These are phyloP conservation scores for Saxophila tyrrhenica DNA, from an alignment of 495 filamentous ascomycete species.

Conservation along the genomic window DNA sequence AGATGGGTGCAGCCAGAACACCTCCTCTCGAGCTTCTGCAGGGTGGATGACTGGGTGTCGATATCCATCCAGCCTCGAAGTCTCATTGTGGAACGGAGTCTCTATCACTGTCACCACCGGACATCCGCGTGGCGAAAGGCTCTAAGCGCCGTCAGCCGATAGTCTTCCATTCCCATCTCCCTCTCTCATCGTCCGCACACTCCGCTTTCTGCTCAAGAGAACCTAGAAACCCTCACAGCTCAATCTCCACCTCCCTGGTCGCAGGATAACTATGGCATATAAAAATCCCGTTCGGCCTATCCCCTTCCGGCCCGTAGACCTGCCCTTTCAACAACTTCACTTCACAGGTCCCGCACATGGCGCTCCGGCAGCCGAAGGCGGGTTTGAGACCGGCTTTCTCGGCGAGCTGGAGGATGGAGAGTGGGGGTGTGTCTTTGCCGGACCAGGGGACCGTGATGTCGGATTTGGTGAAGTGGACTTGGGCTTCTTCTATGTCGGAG, in stretches of 20 bases:
- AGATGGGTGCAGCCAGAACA: too few species aligned
- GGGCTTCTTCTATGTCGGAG: constrained; percentile 11
- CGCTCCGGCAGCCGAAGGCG: constrained; percentile 9
- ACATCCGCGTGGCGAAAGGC: too few species aligned
- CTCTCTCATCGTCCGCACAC: too few species aligned
- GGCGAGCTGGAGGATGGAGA: constrained; percentile 11
- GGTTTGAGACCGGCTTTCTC: constrained; percentile 11
- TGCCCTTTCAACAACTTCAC: constrained; percentile 9
- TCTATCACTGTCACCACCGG: too few species aligned
- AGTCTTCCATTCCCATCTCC: too few species aligned
- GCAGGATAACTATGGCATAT: constrained; percentile 12
- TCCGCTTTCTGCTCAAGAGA: too few species aligned
- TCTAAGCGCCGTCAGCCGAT: too few species aligned
- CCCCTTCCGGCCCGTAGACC: constrained; percentile 10
- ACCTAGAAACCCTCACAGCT: too few species aligned
- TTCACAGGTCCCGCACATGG: constrained; percentile 11
- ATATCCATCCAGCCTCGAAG: too few species aligned
- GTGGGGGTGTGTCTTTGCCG: constrained; percentile 3
- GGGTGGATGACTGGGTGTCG: too few species aligned
- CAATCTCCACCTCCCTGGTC: constrained; percentile 9
- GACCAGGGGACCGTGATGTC: constrained; percentile 8
- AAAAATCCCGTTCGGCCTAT: constrained; percentile 4
- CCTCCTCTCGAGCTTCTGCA: too few species aligned
- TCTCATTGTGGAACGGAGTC: too few species aligned
- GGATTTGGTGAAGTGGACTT: constrained; percentile 11